Evolutionary conservation across 164 flowering plant genomes (phyloP), one percentile per base, ranked within the genome.

Genomic region (Liriodendron chinense): DNA sequence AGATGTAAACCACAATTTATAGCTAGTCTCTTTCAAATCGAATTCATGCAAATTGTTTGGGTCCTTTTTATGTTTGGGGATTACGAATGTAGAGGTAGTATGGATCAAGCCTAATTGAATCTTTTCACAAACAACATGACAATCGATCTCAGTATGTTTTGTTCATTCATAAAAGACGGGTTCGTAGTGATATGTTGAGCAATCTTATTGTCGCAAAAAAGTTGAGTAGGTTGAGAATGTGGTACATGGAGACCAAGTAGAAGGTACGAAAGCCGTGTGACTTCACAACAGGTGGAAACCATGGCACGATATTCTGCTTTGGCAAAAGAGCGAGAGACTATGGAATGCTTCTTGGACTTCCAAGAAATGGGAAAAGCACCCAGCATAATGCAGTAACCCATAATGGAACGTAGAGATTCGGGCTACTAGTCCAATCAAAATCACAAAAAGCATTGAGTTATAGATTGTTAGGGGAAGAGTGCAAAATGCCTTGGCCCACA

Each of bases 261-360:
- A 1, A 65, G 23, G 25, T 7, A 43, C 1, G 20, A 1, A 0
- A 77, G n/a, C 75, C 68, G 67, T 4, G 18, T 16, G 0, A 67
- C 3, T 67, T 77, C 76, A 26, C 43, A 57, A 4, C 43, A 57
- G 1, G 72, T 13, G 18, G n/a, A 34, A 18, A 56, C 72, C 79
- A 77, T 72, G 22, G 62, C 72, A 14, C 72, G 67, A 72, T 72
- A 77, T 47, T 67, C 67, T 3, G 69, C 76, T 49, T 77, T 72
- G 22, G 48, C 57, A 7, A 67, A 65, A 21, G 76, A 77, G 18
- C 47, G 65, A 47, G 71, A 65, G 2, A 72, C 67, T 0, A 47
- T 67, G 12, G 25, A 47, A 14, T 77, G 72, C 10, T 69, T 72
- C 65, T 77, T 72, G 20, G 78, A n/a, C 14, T 64, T 62, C 78